Conservation (phyloP, 169 alveolate genomes). For the Fabrea salina region DNA sequence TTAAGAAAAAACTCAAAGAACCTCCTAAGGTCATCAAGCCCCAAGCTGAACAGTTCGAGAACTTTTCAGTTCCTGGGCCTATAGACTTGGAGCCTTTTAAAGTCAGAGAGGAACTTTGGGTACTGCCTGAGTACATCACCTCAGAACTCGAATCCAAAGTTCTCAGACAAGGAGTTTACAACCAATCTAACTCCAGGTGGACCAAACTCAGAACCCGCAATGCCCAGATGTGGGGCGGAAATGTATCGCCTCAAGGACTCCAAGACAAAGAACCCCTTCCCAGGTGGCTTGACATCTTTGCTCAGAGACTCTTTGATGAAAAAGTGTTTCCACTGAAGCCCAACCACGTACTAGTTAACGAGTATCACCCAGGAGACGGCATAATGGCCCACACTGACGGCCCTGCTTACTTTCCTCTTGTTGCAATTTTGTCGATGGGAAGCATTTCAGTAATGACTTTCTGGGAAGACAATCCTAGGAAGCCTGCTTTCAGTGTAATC, state of each 20-base stretch:
- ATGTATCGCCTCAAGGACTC: conserved; percentile 40
- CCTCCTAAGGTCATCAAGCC: not conserved
- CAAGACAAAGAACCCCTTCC: conserved; percentile 36
- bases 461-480: conserved; percentile 24
- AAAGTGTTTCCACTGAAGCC: conserved; percentile 28
- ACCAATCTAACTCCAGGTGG: not conserved
- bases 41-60: not conserved
- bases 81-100: not conserved
- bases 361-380: conserved; percentile 54
- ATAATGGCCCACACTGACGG: conserved; percentile 62
- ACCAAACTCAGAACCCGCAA: not conserved
- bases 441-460: conserved; percentile 29
- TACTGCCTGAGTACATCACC: not conserved
- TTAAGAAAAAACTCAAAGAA: not conserved
- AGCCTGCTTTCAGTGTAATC: not conserved
- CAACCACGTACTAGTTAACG: conserved; percentile 44
- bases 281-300: conserved; percentile 25
- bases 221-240: conserved; percentile 47
- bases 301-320: conserved; percentile 27
- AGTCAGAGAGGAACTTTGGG: not conserved
- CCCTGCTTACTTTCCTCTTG: conserved; percentile 55
- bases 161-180: not conserved
- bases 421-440: conserved; percentile 35
- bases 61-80: not conserved
- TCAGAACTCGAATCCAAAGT: not conserved